phyloP scores from a whole-genome alignment of 495 filamentous ascomycete genomes.

The Neurospora cerealis region DNA sequence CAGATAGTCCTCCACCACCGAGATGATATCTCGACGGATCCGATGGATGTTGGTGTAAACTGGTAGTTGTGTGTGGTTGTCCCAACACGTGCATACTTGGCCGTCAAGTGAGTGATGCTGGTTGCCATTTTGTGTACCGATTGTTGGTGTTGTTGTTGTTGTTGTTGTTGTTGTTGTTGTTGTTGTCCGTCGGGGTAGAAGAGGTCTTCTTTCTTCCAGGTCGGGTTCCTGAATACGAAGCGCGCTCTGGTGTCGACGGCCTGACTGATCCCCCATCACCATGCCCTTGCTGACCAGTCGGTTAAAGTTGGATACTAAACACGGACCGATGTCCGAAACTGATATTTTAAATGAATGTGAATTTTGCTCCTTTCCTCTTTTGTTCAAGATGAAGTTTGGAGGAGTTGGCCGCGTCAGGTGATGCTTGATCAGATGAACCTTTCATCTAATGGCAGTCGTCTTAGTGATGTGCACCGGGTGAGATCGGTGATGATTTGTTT shows the following conservation, averaged over 20 bases:
- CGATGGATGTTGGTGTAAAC: slow-evolving; percentile 45
- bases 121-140: slow-evolving; percentile 5
- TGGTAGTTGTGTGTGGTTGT: slow-evolving; percentile 34
- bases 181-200: slow-evolving; percentile 16
- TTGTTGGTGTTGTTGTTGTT: slow-evolving; percentile 15
- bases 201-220: slow-evolving; percentile 14
- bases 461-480: neutral
- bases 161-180: too few relatives aligned
- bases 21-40: slow-evolving; percentile 41
- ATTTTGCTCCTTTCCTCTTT: neutral
- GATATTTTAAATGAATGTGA: neutral
- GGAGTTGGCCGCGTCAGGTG: neutral
- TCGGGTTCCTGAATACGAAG: slow-evolving; percentile 22
- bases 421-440: neutral
- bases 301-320: too few relatives aligned
- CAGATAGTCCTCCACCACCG: slow-evolving; percentile 42
- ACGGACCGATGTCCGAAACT: neutral
- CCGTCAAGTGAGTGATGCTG: slow-evolving; percentile 12
- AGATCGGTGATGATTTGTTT: neutral
- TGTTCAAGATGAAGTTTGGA: neutral
- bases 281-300: neutral
- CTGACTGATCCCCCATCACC: slow-evolving; percentile 5
- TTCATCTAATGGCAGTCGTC: neutral
- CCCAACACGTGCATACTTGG: slow-evolving; percentile 14
- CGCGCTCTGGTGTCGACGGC: neutral